These are phyloP conservation scores for Colletotrichum trifolii DNA, from an alignment of 2,329 filamentous ascomycete species.

Conservation along the genomic window DNA sequence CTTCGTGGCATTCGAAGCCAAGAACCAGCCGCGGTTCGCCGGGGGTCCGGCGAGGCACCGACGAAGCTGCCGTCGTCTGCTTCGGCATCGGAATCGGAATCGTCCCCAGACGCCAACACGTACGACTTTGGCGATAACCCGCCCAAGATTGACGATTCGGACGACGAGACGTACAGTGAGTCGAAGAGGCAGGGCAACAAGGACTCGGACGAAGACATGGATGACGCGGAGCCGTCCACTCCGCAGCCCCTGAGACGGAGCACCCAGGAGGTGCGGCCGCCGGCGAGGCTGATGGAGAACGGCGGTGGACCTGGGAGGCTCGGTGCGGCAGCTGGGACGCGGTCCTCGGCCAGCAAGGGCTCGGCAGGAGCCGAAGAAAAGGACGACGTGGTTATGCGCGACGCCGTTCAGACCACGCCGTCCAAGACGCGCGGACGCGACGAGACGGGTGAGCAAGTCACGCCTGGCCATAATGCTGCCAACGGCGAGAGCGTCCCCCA, in stretches of 20 bases:
- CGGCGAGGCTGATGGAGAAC: conserved; percentile 14
- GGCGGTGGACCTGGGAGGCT: background rate
- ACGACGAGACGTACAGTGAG: conserved; percentile 30
- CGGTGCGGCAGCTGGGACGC: conserved; percentile 27
- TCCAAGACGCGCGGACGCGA: background rate
- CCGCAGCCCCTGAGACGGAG: conserved; percentile 24
- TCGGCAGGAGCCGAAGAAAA: background rate
- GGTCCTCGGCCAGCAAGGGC: conserved; percentile 25
- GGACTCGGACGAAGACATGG: conserved; percentile 25
- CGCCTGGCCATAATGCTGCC: background rate
- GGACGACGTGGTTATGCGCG: conserved; percentile 16
- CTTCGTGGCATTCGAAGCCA: background rate
- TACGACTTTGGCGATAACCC: conserved; percentile 39
- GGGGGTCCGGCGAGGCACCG: background rate
- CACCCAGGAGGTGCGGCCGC: conserved; percentile 34
- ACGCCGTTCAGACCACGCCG: conserved; percentile 10
- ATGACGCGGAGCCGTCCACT: conserved; percentile 11
- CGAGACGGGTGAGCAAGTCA: background rate
- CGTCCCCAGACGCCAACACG: conserved; percentile 25
- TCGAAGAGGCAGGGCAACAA: background rate
- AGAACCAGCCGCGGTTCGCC: background rate
- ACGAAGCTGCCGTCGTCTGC: conserved; percentile 16
- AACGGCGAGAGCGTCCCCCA: background rate
- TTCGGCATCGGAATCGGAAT: conserved; percentile 27
- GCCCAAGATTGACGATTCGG: conserved; percentile 33